phyloP scores from a whole-genome alignment of 2,329 filamentous ascomycete genomes.

The Aspergillus viridinutans region DNA sequence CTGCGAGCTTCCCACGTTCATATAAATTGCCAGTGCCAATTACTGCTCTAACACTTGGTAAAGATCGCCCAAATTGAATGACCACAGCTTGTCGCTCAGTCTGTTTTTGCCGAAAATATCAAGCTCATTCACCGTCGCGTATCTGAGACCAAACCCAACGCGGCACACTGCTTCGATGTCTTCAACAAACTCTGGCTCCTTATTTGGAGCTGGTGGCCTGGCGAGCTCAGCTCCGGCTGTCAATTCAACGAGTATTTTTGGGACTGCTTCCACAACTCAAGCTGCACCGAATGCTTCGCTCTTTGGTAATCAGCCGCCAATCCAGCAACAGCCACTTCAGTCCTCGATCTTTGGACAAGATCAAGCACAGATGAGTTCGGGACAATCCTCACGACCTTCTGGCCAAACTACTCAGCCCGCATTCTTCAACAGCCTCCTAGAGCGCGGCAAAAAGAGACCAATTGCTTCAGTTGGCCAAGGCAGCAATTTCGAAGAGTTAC shows the following conservation, averaged over 20 bases:
- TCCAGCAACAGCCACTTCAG: slow-evolving; percentile 24
- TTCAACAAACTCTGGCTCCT: slow-evolving; percentile 21
- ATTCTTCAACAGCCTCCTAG: slow-evolving; percentile 62
- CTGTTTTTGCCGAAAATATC: neutral
- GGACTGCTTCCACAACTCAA: slow-evolving; percentile 21
- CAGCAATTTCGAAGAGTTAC: slow-evolving; percentile 67
- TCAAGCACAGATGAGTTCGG: slow-evolving; percentile 19
- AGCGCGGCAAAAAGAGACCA: slow-evolving; percentile 63
- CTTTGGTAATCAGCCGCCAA: slow-evolving; percentile 22
- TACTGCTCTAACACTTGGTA: neutral
- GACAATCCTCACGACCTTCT: slow-evolving; percentile 23
- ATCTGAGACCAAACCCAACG: neutral
- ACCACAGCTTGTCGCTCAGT: neutral
- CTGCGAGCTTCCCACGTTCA: neutral
- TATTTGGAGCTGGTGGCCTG: slow-evolving; percentile 27
- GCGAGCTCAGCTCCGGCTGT: slow-evolving; percentile 25
- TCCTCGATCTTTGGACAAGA: slow-evolving; percentile 25
- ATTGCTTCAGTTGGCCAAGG: slow-evolving; percentile 58
- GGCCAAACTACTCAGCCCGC: slow-evolving; percentile 47
- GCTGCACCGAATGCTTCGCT: slow-evolving; percentile 19
- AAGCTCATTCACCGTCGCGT: neutral
- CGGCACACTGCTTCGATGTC: slow-evolving; percentile 8
- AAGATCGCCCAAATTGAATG: neutral
- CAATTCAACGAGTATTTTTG: slow-evolving; percentile 25
- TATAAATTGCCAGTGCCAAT: neutral